Conservation (phyloP, 495 filamentous ascomycete genomes). For the Cladorrhinum samala region DNA sequence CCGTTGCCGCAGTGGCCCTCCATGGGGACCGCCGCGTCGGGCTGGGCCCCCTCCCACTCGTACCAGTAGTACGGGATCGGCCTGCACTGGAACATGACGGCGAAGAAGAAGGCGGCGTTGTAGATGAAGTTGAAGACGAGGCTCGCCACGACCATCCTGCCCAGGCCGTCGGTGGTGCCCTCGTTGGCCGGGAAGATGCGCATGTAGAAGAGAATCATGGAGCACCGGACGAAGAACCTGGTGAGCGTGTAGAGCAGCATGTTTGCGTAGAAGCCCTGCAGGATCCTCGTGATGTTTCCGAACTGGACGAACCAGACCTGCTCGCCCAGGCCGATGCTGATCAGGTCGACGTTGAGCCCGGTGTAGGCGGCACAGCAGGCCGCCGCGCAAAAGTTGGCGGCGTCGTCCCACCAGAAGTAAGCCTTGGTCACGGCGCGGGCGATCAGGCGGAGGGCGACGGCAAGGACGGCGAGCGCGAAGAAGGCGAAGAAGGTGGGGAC, state of each 20-base stretch:
- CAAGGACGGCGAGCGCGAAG: neutral
- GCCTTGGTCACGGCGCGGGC: neutral
- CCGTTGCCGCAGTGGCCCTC: neutral
- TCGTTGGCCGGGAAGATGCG: neutral
- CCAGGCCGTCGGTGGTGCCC: neutral
- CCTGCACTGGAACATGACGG: neutral
- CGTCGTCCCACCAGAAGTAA: neutral
- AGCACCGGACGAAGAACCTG: neutral
- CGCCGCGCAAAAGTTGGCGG: neutral
- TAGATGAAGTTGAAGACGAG: neutral
- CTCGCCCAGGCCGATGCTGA: neutral
- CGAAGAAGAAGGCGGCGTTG: neutral
- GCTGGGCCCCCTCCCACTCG: neutral
- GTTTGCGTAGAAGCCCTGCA: neutral
- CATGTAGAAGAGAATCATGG: neutral
- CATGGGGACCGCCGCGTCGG: neutral
- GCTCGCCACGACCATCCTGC: neutral
- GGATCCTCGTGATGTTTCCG: neutral
- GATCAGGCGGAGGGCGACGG: neutral
- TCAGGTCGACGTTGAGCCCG: neutral
- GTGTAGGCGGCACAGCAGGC: neutral
- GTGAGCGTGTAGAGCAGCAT: neutral
- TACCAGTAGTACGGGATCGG: neutral
- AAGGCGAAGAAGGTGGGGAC: neutral
- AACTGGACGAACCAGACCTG: neutral